These are phyloP conservation scores for Cylindrotheca closterium DNA, from an alignment of 108 stramenopile species.

Conservation along the genomic window DNA sequence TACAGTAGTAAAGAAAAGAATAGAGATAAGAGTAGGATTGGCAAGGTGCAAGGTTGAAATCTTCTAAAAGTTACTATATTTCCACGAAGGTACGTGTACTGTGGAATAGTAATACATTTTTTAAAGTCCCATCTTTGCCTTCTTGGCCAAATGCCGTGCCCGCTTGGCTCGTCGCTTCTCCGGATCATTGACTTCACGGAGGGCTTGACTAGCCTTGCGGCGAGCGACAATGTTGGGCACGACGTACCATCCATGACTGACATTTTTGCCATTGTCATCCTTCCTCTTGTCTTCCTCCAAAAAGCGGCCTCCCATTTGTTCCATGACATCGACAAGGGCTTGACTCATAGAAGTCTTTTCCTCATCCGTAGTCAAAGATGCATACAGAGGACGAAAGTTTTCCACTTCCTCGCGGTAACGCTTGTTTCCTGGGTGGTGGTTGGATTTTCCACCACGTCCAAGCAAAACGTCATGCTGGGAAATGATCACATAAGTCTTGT, in stretches of 20 bases:
- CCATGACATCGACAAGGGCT: slow-evolving; percentile 33
- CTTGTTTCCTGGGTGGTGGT: slow-evolving; percentile 54
- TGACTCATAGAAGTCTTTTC: slow-evolving; percentile 43
- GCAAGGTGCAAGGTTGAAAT: too few species aligned
- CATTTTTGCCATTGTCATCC: background rate
- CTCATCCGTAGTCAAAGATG: slow-evolving; percentile 28
- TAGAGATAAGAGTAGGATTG: too few species aligned
- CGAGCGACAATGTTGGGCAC: slow-evolving; percentile 40
- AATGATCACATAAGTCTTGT: slow-evolving; percentile 23
- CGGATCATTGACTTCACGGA: slow-evolving; percentile 48
- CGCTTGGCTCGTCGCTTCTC: slow-evolving; percentile 43
- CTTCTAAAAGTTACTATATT: too few species aligned
- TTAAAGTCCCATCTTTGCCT: too few species aligned
- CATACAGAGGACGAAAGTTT: slow-evolving; percentile 33
- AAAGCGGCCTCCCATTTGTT: slow-evolving; percentile 39
- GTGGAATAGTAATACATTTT: too few species aligned
- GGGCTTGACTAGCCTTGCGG: slow-evolving; percentile 47
- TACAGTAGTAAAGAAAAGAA: too few species aligned
- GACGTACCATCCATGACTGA: slow-evolving; percentile 23
- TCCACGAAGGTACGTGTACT: too few species aligned
- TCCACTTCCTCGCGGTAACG: slow-evolving; percentile 39
- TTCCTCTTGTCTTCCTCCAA: slow-evolving; percentile 35
- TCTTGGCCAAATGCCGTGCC: slow-evolving; percentile 27
- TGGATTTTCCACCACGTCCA: slow-evolving; percentile 47
- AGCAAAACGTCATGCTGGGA: slow-evolving; percentile 33